phyloP scores from a whole-genome alignment of 257 asterid genomes.

The Prunella vulgaris region DNA sequence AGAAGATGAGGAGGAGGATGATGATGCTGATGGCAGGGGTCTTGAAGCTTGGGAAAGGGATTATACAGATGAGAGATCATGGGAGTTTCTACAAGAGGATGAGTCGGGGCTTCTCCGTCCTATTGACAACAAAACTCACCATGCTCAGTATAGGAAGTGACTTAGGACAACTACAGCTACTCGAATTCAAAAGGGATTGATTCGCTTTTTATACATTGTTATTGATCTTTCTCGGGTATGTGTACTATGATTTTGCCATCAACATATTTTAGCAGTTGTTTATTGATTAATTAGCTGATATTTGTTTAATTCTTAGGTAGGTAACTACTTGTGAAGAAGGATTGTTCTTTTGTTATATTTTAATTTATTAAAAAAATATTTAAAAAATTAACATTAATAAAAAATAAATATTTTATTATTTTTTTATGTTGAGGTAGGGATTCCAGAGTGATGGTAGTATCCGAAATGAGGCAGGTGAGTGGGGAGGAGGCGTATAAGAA shows the following conservation, averaged over 20 bases:
- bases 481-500: no score
- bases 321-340: not conserved
- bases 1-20: no score
- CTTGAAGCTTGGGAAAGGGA: constrained; percentile 90
- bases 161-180: constrained; percentile 63
- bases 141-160: constrained; percentile 87
- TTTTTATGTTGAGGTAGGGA: no score
- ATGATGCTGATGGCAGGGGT: no score
- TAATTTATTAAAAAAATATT: no score
- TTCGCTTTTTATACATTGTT: constrained; percentile 76
- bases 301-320: not conserved
- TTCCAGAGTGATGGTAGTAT: no score
- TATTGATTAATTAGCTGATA: not conserved
- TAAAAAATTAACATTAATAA: no score
- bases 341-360: not conserved
- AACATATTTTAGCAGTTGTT: not conserved
- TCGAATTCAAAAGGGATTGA: constrained; percentile 87
- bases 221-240: constrained; percentile 85
- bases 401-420: no score
- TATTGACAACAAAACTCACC: constrained; percentile 79
- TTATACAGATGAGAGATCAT: constrained; percentile 90
- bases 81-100: constrained; percentile 98
- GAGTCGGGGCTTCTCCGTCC: constrained; percentile 95
- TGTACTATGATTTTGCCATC: not conserved
- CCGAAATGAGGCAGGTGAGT: no score